Evolutionary conservation across 2,329 filamentous ascomycete genomes (phyloP).

Genomic region (Beauveria caledonica): DNA sequence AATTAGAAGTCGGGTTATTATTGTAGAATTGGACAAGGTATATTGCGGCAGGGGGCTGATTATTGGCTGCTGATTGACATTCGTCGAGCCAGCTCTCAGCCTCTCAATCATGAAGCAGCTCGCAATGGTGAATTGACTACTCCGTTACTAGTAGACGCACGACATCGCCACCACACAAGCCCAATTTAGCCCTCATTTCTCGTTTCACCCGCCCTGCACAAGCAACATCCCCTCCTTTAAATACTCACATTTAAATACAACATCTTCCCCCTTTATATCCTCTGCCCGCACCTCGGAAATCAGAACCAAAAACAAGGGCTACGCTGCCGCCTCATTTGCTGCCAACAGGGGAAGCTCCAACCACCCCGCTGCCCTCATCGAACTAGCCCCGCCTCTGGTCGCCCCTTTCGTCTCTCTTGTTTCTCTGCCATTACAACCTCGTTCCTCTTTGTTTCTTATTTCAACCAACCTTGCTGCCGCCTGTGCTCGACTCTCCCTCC

Average conservation of each 20-base stretch:
- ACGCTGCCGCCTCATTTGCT: slow-evolving; percentile 11
- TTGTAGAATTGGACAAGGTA: not conserved
- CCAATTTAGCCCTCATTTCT: not conserved
- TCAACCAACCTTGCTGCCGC: not conserved
- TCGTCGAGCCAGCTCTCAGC: not conserved
- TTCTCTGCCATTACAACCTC: slow-evolving; percentile 1
- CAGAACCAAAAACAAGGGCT: slow-evolving; percentile 3
- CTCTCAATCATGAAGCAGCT: no score
- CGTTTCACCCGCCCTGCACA: no score
- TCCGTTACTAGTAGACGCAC: not conserved
- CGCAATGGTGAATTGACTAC: no score
- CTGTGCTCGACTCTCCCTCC: not conserved
- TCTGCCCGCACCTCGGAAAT: not conserved
- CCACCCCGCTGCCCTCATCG: slow-evolving; percentile 9
- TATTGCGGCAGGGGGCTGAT: not conserved
- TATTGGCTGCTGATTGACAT: not conserved
- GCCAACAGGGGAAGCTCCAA: slow-evolving; percentile 7
- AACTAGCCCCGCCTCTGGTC: slow-evolving; percentile 8
- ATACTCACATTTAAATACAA: not conserved
- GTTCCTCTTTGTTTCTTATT: slow-evolving; percentile 1
- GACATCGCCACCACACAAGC: not conserved
- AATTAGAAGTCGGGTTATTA: not conserved
- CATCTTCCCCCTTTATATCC: not conserved
- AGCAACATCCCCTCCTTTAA: not conserved
- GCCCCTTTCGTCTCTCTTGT: slow-evolving; percentile 7